phyloP scores from a whole-genome alignment of 495 filamentous ascomycete genomes.

The Aspergillus incahuasiensis region DNA sequence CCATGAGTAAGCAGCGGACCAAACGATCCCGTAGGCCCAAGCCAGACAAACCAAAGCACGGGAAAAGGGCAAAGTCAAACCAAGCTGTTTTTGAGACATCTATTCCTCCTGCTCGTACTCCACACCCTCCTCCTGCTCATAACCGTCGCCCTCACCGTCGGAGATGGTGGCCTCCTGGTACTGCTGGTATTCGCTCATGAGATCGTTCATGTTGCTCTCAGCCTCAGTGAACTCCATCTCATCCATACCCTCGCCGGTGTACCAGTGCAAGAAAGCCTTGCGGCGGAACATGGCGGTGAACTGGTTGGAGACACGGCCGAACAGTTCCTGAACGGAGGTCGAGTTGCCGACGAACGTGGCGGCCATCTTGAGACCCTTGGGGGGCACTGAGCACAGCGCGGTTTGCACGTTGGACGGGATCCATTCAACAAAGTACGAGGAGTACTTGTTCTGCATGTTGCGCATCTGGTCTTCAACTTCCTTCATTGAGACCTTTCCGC shows the following conservation, averaged over 20 bases:
- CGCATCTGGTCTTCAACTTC: constrained; percentile 99
- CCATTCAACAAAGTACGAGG: constrained; percentile 99
- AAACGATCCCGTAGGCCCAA: not conserved
- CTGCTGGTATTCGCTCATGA: constrained; percentile 99
- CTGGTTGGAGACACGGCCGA: constrained; percentile 93
- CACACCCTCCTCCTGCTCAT: not conserved
- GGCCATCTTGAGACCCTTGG: constrained; percentile 97
- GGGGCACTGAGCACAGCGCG: constrained; percentile 97
- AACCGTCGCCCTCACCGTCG: constrained; percentile 58
- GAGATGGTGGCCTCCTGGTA: constrained; percentile 96
- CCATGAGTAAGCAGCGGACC: no score
- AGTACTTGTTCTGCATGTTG: constrained; percentile 99
- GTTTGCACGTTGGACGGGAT: constrained; percentile 99
- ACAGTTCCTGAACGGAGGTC: constrained; percentile 99
- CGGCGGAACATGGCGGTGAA: constrained; percentile 99
- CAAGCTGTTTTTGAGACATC: not conserved
- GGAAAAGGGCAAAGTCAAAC: not conserved
- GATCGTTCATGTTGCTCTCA: constrained; percentile 99
- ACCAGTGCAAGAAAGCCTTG: constrained; percentile 99
- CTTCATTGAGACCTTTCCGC: constrained; percentile 99
- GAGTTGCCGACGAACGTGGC: constrained; percentile 99
- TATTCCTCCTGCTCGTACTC: not conserved
- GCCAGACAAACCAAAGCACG: not conserved
- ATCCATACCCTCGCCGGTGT: constrained; percentile 99
- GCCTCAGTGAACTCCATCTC: constrained; percentile 99